These are phyloP conservation scores for Anacardium occidentale DNA, from an alignment of 345 rosid species.

Conservation along the genomic window DNA sequence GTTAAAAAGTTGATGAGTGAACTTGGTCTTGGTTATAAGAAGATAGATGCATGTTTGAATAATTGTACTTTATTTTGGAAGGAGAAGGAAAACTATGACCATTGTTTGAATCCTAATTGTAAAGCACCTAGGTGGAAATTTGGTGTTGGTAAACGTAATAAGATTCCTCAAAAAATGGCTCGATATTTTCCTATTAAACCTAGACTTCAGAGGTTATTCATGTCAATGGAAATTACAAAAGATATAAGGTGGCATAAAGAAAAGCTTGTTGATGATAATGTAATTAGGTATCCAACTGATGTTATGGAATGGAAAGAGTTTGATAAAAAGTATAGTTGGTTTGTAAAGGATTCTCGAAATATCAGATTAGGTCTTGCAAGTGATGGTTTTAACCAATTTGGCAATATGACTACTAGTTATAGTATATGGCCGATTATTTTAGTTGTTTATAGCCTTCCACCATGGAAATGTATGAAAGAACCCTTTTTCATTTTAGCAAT, in stretches of 20 bases:
- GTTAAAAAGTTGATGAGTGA: no score
- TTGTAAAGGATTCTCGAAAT: conserved; percentile 11
- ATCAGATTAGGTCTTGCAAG: background rate
- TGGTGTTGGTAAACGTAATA: background rate
- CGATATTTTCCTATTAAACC: conserved; percentile 13
- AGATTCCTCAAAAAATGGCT: conserved; percentile 3
- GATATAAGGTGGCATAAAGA: no score
- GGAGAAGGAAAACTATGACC: background rate
- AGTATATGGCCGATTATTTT: conserved; percentile 15
- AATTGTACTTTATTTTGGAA: conserved; percentile 14
- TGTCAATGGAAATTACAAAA: background rate
- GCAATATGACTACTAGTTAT: background rate
- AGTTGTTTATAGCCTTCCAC: conserved; percentile 14
- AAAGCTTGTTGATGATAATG: no score
- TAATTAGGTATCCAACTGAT: no score
- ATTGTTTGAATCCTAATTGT: conserved; percentile 13
- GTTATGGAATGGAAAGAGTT: no score
- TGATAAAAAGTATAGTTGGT: background rate
- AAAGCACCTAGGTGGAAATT: background rate
- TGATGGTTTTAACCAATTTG: conserved; percentile 15
- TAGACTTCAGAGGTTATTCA: conserved; percentile 6
- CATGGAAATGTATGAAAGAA: conserved; percentile 16
- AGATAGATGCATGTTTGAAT: conserved; percentile 5
- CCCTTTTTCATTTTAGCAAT: background rate
- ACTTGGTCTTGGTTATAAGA: no score